Evolutionary conservation across 805 yeast genomes (phyloP), one percentile per base, ranked within the genome.

Genomic region (Starmerella cellae): DNA sequence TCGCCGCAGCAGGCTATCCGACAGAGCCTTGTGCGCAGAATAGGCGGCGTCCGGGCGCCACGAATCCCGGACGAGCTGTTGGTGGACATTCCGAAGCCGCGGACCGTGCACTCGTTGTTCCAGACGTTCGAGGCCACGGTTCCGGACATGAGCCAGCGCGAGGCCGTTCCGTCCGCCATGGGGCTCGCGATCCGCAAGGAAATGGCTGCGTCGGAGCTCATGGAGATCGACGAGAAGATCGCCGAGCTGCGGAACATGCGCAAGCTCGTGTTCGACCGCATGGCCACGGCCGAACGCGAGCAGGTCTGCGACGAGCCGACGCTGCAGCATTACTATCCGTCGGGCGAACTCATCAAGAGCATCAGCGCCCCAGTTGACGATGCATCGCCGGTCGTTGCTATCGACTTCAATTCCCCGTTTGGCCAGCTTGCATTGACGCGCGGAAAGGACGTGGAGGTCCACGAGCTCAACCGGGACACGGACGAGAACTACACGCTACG

Each of bases 371-470:
- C 23, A 16, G 21, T 22, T 9, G n/a, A 14, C 17, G 4, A 23
- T 5, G 14, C 31, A 11, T 73, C 68, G 35, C 49, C 71, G 2
- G 64, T 81, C 19, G 68, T 74, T 1, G 67, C 75, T 27, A 56
- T 80, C 45, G 85, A 77, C 49, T 79, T 80, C 56, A 84, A 79
- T 55, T 64, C 70, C 20, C 88, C 88, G 13, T 80, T 77, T 59
- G 87, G 85, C 2, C 75, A 75, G 1, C 52, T 83, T 59, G 87
- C 84, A 2, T 72, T 87, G 14, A 83, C 94, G 0, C 62, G 75
- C 51, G 94, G 84, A 57, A 82, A 78, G 56, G 73, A 80, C 0
- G 79, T 84, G 4, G 45, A 41, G 29, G 29, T 48, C 18, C 37
- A 44, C 35, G 48, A 37, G 35, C 45, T 48, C 16, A 45, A 30